Evolutionary conservation across 78 protist genomes (phyloP).

Genomic region (Parvularia atlantis): DNA sequence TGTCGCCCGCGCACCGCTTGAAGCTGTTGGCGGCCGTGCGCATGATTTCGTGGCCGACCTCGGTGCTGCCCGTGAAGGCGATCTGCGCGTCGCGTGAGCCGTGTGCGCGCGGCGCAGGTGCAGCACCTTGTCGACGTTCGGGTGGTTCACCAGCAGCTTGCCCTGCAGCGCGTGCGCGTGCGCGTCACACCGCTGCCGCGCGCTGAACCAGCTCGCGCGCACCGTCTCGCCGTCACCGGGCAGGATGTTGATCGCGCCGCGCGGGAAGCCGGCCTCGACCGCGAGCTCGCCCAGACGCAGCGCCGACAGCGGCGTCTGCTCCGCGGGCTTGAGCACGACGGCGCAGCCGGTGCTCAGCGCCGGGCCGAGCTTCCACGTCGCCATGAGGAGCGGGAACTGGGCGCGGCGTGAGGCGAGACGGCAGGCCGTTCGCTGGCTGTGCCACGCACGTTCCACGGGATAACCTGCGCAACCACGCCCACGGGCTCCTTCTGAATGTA

Average conservation of each 20-base stretch:
- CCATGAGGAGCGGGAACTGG: slow-evolving; percentile 11
- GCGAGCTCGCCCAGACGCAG: slow-evolving; percentile 47
- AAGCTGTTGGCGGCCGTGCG: too few species aligned
- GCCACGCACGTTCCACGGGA: slow-evolving; percentile 38
- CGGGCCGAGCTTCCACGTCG: slow-evolving; percentile 43
- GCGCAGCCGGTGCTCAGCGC: slow-evolving; percentile 80
- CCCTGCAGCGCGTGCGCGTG: too few species aligned
- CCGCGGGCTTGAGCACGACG: slow-evolving; percentile 74
- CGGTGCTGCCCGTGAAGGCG: too few species aligned
- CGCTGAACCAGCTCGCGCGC: too few species aligned
- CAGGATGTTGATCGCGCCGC: slow-evolving; percentile 76
- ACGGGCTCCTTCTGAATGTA: slow-evolving; percentile 16
- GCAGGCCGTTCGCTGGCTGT: not conserved
- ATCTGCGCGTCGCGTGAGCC: too few species aligned
- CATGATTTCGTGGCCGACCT: too few species aligned
- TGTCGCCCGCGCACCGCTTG: too few species aligned
- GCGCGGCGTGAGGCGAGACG: not conserved
- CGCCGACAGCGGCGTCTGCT: slow-evolving; percentile 77
- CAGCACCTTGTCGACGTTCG: too few species aligned
- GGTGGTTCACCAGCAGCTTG: too few species aligned
- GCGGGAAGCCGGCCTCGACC: slow-evolving; percentile 80
- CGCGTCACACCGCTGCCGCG: too few species aligned
- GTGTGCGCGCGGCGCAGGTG: too few species aligned
- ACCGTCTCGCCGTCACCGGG: slow-evolving; percentile 71
- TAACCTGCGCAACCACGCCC: slow-evolving; percentile 33